Conservation (phyloP, 208 protist genomes). For the Trichomonas tenax region DNA sequence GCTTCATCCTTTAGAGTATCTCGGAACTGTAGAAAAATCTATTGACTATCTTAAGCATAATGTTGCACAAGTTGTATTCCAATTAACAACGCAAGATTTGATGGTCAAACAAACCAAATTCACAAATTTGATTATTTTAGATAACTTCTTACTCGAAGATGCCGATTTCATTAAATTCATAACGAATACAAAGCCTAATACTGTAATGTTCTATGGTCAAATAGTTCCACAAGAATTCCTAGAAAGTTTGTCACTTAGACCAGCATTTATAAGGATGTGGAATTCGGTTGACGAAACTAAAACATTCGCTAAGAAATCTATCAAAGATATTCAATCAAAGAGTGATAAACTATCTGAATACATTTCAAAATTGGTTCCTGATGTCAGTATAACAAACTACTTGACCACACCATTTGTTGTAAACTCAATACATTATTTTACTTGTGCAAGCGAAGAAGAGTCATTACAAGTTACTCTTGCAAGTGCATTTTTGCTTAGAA, state of each 20-base stretch:
- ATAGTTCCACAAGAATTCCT: not conserved
- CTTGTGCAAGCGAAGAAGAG: not conserved
- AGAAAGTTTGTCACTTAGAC: not conserved
- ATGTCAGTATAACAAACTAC: not conserved
- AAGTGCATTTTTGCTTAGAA: not conserved
- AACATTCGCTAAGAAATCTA: not conserved
- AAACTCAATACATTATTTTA: not conserved
- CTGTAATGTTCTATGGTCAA: not conserved
- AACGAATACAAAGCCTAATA: not conserved
- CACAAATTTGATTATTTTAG: not conserved
- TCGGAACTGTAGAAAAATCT: not conserved
- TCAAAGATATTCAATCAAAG: not conserved
- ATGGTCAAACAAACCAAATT: not conserved
- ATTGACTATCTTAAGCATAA: not conserved
- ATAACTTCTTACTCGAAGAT: not conserved
- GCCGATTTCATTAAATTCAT: not conserved
- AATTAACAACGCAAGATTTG: not conserved
- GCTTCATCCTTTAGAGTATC: not conserved
- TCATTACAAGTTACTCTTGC: not conserved
- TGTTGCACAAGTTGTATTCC: not conserved
- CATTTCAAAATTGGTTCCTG: not conserved
- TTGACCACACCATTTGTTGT: not conserved
- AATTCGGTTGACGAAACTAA: not conserved
- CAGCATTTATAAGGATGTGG: not conserved
- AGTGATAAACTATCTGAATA: not conserved